phyloP scores from a whole-genome alignment of 306 rosid genomes.

The Cucurbita maxima region DNA sequence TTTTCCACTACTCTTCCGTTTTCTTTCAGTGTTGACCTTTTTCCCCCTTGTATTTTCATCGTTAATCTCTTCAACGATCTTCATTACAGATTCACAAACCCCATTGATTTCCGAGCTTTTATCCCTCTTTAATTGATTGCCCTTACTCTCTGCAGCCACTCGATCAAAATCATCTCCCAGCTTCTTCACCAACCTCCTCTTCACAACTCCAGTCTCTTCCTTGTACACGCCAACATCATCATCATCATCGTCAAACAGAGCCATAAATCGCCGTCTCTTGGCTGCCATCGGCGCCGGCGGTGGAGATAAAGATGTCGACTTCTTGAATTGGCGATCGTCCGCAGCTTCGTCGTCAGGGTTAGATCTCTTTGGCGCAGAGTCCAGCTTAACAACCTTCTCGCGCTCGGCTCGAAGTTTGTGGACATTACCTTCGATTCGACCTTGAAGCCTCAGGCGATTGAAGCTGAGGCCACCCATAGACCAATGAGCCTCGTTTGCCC shows the following conservation, averaged over 20 bases:
- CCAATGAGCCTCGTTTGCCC: conserved; percentile 96
- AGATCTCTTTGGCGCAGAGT: background rate
- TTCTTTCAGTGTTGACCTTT: conserved; percentile 8
- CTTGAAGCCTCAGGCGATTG: conserved; percentile 65
- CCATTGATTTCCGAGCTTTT: conserved; percentile 13
- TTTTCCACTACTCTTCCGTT: background rate
- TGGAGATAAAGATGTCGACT: conserved; percentile 18
- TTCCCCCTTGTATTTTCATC: conserved; percentile 13
- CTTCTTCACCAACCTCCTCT: conserved; percentile 56
- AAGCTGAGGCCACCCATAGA: conserved; percentile 80
- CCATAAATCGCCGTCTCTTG: conserved; percentile 33
- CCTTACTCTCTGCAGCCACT: conserved; percentile 35
- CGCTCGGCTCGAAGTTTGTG: conserved; percentile 44
- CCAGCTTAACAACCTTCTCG: conserved; percentile 13
- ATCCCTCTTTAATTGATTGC: background rate
- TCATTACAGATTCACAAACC: conserved; percentile 15
- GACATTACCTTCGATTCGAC: conserved; percentile 68
- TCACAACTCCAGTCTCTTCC: background rate
- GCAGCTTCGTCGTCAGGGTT: background rate
- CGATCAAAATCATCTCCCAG: conserved; percentile 69
- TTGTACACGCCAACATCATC: conserved; percentile 11
- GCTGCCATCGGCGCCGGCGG: conserved; percentile 52
- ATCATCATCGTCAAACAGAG: conserved; percentile 13
- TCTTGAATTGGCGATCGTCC: background rate
- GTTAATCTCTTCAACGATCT: conserved; percentile 17